A percentile compares a stretch with the other conserved stretches of the same genome.
phyloP scores from a whole-genome alignment of 164 flowering plant genomes.

The Sextonia rubra region DNA sequence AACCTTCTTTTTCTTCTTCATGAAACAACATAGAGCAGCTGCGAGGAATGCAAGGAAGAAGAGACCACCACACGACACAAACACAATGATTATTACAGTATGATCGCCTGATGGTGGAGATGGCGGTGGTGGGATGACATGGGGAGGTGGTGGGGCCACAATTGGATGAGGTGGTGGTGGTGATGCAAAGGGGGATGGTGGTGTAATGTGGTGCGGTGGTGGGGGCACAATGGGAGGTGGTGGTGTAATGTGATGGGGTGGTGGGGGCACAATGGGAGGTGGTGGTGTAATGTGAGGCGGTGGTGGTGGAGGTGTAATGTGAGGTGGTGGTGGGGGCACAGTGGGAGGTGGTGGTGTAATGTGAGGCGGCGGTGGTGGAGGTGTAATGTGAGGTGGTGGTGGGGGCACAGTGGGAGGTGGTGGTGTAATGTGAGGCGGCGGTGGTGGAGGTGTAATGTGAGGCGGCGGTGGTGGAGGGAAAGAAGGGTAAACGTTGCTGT shows the following conservation, averaged over 20 bases:
- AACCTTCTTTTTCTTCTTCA: constrained; percentile 26
- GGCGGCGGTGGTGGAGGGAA: constrained; percentile 24
- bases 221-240: constrained; percentile 2
- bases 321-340: background rate
- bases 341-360: background rate
- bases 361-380: too few species aligned
- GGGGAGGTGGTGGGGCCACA: constrained; percentile 31
- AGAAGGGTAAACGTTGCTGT: constrained; percentile 10
- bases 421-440: constrained; percentile 4
- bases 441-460: constrained; percentile 1
- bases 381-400: constrained; percentile 8
- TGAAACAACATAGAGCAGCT: constrained; percentile 50
- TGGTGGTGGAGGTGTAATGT: too few species aligned
- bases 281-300: background rate
- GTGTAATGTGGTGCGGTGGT: constrained; percentile 9
- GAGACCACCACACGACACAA: constrained; percentile 59
- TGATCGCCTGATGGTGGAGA: constrained; percentile 37
- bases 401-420: background rate
- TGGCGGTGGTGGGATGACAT: constrained; percentile 23
- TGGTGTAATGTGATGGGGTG: background rate
- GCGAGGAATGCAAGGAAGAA: constrained; percentile 59
- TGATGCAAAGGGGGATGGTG: constrained; percentile 12
- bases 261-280: constrained; percentile 1
- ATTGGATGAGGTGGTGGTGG: constrained; percentile 14
- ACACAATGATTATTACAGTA: constrained; percentile 40